Conservation (phyloP, 257 asterid species). For the Petunia secreta region DNA sequence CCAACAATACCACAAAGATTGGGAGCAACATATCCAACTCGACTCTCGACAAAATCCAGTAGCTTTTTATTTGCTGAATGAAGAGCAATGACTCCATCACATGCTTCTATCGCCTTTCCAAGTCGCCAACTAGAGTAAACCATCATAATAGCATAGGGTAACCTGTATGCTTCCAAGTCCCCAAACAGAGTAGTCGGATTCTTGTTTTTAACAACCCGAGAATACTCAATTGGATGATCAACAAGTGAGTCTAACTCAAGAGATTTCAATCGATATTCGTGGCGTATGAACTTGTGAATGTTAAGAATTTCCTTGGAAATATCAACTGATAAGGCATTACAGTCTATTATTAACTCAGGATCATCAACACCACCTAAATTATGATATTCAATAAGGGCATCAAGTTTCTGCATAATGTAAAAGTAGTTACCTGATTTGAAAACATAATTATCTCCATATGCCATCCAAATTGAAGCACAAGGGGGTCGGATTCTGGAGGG, state of each 20-base stretch:
- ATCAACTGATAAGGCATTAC: constrained; percentile 76
- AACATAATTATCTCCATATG: too few relatives aligned
- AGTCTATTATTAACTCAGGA: constrained; percentile 88
- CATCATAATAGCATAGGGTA: constrained; percentile 88
- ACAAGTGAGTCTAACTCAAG: constrained; percentile 94
- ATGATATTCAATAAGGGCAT: neutral
- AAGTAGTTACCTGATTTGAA: too few relatives aligned
- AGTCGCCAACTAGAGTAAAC: constrained; percentile 80
- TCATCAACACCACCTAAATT: constrained; percentile 62
- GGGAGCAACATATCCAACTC: constrained; percentile 89
- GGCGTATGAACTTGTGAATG: constrained; percentile 88
- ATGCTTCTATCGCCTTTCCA: constrained; percentile 83
- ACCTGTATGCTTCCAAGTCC: constrained; percentile 74
- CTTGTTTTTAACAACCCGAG: constrained; percentile 73
- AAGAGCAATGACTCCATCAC: constrained; percentile 79
- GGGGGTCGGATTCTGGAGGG: too few relatives aligned
- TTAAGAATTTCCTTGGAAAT: constrained; percentile 83
- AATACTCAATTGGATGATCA: constrained; percentile 90
- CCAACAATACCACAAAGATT: constrained; percentile 90
- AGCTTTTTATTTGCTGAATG: constrained; percentile 81
- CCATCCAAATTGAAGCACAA: too few relatives aligned
- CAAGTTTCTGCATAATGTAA: too few relatives aligned
- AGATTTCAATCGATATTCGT: constrained; percentile 79
- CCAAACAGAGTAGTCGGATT: constrained; percentile 67
- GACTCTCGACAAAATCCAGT: constrained; percentile 82